Base-by-base conservation (phyloP, 371 early-diverging fungal genomes). In the Sanchytrium tribonematis region DNA sequence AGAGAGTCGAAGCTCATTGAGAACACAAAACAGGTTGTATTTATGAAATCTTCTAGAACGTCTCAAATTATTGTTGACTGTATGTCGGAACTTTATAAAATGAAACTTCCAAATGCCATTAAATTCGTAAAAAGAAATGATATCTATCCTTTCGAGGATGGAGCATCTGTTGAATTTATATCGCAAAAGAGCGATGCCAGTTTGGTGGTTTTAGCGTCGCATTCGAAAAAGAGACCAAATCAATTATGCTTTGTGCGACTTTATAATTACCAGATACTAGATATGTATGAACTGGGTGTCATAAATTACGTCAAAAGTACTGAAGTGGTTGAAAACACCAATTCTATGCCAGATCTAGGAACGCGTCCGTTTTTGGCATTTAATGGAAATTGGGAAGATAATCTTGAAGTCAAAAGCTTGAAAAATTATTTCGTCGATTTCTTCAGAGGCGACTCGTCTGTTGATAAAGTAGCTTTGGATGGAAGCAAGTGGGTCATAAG, bases 141-240 rank as follows among this genome's bases (percentile, higher is more conserved):
- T 72, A 81, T 97, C 71, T 88, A 88, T 68, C 98, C 97, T 12
- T 97, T 97, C 74, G 97, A 96, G 69, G 91, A 93, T 73, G 85
- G 88, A 22, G 83, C 86, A 31, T 83, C 85, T 68, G 78, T 95
- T 30, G 93, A 96, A 77, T 94, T 94, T 73, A 86, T 93, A 68
- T 85, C 88, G 28, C 83, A 84, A 73, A 95, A 93, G 80, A 96
- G 93, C 78, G 94, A 96, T 78, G 81, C 90, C 68, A 84, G 93
- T 0, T 80, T 93, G 29, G 82, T 95, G 73, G 84, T 89, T 31
- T 76, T 96, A 32, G 95, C 90, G 48, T 84, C 82, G 28, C 94
- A 95, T 76, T 85, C 86, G 66, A 97, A 97, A 78, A 97, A 97
- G 78, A 82, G 96, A 70, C 97, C 98, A 30, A 85, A 95, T 78